These are phyloP conservation scores for Podila epigama DNA, from an alignment of 192 early-diverging fungal species.

Conservation along the genomic window DNA sequence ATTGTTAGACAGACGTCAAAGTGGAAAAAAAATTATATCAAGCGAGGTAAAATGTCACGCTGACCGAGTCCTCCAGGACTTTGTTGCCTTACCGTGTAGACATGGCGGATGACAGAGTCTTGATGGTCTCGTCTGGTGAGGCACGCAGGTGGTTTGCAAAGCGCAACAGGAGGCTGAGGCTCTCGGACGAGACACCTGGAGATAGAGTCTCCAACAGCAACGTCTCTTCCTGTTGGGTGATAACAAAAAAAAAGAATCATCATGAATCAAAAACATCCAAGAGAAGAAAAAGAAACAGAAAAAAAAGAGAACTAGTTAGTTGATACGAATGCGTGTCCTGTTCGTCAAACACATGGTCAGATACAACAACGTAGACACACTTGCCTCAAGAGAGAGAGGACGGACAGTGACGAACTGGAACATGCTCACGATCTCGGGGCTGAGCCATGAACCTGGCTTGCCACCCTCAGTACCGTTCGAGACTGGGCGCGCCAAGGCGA, in stretches of 20 bases:
- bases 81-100: slow-evolving; percentile 67
- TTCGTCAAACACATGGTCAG: too few species aligned
- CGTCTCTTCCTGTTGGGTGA: slow-evolving; percentile 52
- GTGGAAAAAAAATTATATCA: not conserved
- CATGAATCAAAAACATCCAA: too few species aligned
- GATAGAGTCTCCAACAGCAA: slow-evolving; percentile 57
- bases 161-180: slow-evolving; percentile 50
- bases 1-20: not conserved
- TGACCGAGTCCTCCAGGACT: not conserved
- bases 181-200: slow-evolving; percentile 57
- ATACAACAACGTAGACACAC: too few species aligned
- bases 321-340: too few species aligned
- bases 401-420: slow-evolving; percentile 75
- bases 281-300: too few species aligned
- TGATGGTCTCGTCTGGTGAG: slow-evolving; percentile 65
- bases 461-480: slow-evolving; percentile 55
- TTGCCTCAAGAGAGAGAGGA: slow-evolving; percentile 53
- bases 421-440: slow-evolving; percentile 73
- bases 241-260: slow-evolving; percentile 1
- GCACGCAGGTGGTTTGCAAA: slow-evolving; percentile 68
- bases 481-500: slow-evolving; percentile 66
- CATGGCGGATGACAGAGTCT: slow-evolving; percentile 63
- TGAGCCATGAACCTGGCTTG: slow-evolving; percentile 69
- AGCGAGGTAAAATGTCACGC: not conserved
- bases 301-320: too few species aligned